A percentile compares a stretch with the other conserved stretches of the same genome.
These are phyloP conservation scores for Microglena sp. DNA, from an alignment of 139 green algal genomes.

Conservation along the genomic window DNA sequence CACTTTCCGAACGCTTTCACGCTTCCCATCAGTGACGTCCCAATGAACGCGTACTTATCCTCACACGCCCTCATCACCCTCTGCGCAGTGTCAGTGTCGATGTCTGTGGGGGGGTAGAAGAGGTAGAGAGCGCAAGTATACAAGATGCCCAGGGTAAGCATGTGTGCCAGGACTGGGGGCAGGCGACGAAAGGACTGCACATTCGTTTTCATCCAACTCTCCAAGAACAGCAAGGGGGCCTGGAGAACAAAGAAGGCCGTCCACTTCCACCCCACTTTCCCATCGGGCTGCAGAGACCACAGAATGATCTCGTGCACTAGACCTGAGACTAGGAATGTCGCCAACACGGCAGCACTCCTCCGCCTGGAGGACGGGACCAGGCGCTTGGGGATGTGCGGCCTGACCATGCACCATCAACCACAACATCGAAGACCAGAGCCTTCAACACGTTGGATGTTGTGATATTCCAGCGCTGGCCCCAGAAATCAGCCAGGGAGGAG, in stretches of 20 bases:
- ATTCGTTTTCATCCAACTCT: background rate
- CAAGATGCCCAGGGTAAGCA: background rate
- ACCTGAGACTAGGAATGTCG: slow-evolving; percentile 4
- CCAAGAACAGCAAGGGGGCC: slow-evolving; percentile 1
- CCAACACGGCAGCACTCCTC: no score
- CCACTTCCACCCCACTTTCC: slow-evolving; percentile 4
- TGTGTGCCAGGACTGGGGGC: background rate
- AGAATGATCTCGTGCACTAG: slow-evolving; percentile 8
- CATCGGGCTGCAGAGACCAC: background rate
- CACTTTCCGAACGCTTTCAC: no score
- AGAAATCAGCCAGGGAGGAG: slow-evolving; percentile 30
- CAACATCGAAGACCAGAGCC: slow-evolving; percentile 25
- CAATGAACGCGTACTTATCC: background rate
- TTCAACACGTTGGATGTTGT: slow-evolving; percentile 19
- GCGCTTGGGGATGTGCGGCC: background rate
- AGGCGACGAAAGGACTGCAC: background rate
- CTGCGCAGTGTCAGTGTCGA: background rate
- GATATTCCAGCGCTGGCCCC: slow-evolving; percentile 39
- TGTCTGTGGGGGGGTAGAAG: background rate
- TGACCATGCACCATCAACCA: slow-evolving; percentile 14
- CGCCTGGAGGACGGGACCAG: background rate
- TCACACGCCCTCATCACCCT: background rate
- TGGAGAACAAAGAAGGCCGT: background rate
- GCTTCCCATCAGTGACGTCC: no score
- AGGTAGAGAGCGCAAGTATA: background rate